A percentile compares a stretch with the other conserved stretches of the same genome.
phyloP scores from a whole-genome alignment of 345 rosid genomes.

The Eucalyptus curtisii region DNA sequence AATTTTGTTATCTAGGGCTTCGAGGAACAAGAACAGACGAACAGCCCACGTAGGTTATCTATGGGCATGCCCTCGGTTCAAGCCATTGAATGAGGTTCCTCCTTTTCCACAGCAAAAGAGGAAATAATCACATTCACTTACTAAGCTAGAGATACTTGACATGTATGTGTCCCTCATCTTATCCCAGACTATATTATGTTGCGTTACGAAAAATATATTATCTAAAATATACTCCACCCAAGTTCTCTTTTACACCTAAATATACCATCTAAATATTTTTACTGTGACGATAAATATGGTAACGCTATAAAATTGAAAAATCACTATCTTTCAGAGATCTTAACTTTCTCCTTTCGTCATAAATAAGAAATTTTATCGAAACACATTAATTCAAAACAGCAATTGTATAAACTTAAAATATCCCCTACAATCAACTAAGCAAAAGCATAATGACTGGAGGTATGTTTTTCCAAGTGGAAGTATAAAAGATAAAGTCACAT shows the following conservation, averaged over 20 bases:
- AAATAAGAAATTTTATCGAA: neutral
- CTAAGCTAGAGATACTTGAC: neutral
- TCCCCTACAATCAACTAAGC: neutral
- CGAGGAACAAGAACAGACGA: neutral
- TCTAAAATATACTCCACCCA: neutral
- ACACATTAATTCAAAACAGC: neutral
- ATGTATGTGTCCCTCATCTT: too few species aligned
- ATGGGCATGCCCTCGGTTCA: neutral
- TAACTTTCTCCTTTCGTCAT: neutral
- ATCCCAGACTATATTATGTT: too few species aligned
- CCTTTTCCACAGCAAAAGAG: neutral
- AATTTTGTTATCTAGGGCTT: neutral
- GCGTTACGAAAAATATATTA: too few species aligned
- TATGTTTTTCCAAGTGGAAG: neutral
- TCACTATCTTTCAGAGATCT: neutral
- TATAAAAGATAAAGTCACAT: neutral
- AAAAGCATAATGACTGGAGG: neutral
- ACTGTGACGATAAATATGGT: neutral
- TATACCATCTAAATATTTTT: neutral
- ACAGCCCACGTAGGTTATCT: neutral
- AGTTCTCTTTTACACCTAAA: neutral
- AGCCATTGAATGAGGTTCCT: neutral
- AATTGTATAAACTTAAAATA: neutral
- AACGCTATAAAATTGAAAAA: neutral
- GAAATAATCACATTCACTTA: neutral